Conservation (phyloP, 139 green algal genomes). For the Axilococcus clingmanii region DNA sequence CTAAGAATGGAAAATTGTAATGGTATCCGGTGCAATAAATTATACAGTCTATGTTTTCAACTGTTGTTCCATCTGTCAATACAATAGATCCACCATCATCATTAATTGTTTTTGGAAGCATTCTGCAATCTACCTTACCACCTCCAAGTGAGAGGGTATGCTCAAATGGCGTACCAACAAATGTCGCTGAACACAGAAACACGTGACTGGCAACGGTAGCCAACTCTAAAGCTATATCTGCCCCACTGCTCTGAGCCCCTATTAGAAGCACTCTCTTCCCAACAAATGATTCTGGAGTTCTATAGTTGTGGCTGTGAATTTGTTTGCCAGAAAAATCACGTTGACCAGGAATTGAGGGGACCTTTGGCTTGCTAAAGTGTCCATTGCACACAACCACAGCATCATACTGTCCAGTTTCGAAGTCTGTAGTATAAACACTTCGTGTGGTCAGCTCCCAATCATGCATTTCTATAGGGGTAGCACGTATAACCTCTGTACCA, state of each 20-base stretch:
- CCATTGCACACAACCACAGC: slow-evolving; percentile 66
- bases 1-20: slow-evolving; percentile 57
- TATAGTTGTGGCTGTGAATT: slow-evolving; percentile 44
- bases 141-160: slow-evolving; percentile 15
- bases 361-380: slow-evolving; percentile 49
- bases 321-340: slow-evolving; percentile 10
- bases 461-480: background rate
- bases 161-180: slow-evolving; percentile 37
- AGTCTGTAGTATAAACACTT: background rate
- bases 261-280: slow-evolving; percentile 59
- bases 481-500: slow-evolving; percentile 15
- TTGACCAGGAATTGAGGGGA: slow-evolving; percentile 19
- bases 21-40: slow-evolving; percentile 46
- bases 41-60: slow-evolving; percentile 33
- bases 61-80: slow-evolving; percentile 28
- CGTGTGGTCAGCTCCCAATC: too few species aligned
- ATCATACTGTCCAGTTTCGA: too few species aligned
- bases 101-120: background rate
- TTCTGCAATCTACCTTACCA: background rate
- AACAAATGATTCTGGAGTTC: slow-evolving; percentile 10
- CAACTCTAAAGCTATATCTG: slow-evolving; percentile 50
- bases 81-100: slow-evolving; percentile 28
- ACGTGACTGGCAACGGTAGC: slow-evolving; percentile 12
- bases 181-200: too few species aligned
- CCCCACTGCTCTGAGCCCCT: slow-evolving; percentile 46